phyloP scores from a whole-genome alignment of 352 stramenopile species.

The Phytophthora sojae region DNA sequence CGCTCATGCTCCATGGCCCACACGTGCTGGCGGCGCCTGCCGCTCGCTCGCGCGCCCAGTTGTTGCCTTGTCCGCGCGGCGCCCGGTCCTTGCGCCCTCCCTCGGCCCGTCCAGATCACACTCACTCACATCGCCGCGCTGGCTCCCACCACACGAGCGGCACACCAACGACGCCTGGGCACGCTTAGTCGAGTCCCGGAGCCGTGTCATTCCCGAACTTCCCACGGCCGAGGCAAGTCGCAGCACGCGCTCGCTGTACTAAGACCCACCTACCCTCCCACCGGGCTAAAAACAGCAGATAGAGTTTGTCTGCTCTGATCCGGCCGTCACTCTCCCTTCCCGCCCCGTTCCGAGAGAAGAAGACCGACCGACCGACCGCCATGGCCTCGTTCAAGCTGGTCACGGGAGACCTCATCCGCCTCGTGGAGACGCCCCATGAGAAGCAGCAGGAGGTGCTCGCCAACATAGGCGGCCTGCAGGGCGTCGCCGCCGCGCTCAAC shows the following conservation, averaged over 20 bases:
- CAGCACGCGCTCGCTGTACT: background rate
- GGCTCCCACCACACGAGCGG: slow-evolving; percentile 28
- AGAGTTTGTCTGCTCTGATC: slow-evolving; percentile 8
- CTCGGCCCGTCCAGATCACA: slow-evolving; percentile 12
- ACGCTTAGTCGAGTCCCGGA: slow-evolving; percentile 23
- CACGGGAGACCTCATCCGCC: slow-evolving; percentile 65
- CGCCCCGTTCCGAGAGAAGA: background rate
- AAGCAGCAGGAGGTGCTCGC: slow-evolving; percentile 52
- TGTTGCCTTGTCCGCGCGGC: background rate
- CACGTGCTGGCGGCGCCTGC: background rate
- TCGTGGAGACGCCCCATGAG: slow-evolving; percentile 72
- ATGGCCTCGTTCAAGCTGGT: slow-evolving; percentile 58
- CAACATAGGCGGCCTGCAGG: slow-evolving; percentile 54
- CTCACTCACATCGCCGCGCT: background rate
- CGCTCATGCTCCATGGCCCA: background rate
- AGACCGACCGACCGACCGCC: background rate
- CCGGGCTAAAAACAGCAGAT: slow-evolving; percentile 26
- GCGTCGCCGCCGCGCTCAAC: slow-evolving; percentile 53
- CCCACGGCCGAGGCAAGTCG: slow-evolving; percentile 18
- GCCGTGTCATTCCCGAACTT: slow-evolving; percentile 34
- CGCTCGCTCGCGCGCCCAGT: background rate
- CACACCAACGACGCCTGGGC: slow-evolving; percentile 8
- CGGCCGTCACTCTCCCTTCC: slow-evolving; percentile 1
- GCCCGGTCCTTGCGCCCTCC: background rate
- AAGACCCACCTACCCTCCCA: background rate